These are phyloP conservation scores for Fusarium falciforme DNA, from an alignment of 2,329 filamentous ascomycete species.

Conservation along the genomic window DNA sequence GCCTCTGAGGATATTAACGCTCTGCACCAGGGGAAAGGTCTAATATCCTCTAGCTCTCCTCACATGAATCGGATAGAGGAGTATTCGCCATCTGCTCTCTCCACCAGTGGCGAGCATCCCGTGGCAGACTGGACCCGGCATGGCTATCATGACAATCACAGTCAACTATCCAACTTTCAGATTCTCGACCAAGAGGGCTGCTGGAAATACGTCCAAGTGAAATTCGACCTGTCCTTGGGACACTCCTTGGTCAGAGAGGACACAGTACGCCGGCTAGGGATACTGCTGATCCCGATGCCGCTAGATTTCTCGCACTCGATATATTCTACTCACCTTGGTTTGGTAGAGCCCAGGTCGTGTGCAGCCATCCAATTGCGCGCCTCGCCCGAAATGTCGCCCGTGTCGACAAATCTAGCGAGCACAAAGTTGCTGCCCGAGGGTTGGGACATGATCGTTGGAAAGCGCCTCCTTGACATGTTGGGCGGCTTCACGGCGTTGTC, in stretches of 20 bases:
- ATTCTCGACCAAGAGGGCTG: background rate
- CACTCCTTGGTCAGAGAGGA: background rate
- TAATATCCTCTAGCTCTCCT: background rate
- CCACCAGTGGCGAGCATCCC: background rate
- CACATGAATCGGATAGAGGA: background rate
- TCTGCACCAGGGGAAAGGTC: no score
- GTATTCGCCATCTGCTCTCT: background rate
- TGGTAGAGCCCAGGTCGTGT: background rate
- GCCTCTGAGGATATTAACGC: background rate
- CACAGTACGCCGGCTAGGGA: background rate
- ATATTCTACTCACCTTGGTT: fast-evolving
- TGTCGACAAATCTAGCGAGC: background rate
- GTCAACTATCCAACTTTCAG: background rate
- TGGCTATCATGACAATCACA: background rate
- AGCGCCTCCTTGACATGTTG: background rate
- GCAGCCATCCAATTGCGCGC: background rate
- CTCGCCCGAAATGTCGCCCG: background rate
- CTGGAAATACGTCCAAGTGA: background rate
- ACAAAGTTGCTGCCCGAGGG: background rate
- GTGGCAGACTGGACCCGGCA: background rate
- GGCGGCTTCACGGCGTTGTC: no score
- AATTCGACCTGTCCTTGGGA: background rate
- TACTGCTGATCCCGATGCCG: background rate
- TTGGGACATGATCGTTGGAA: background rate
- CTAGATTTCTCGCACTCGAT: background rate